phyloP scores from a whole-genome alignment of 192 early-diverging fungal genomes.

The Fimicolochytrium jonesii region DNA sequence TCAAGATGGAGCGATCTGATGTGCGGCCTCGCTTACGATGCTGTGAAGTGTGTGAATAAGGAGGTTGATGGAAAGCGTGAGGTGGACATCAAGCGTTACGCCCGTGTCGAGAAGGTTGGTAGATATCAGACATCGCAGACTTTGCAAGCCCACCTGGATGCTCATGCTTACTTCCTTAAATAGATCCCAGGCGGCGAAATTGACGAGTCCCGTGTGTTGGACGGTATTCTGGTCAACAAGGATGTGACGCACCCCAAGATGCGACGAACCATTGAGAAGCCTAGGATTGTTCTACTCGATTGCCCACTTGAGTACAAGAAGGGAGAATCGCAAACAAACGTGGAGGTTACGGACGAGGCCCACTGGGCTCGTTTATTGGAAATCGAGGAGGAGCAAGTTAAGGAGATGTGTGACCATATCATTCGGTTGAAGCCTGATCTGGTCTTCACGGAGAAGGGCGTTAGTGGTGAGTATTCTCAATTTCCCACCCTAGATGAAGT shows the following conservation, averaged over 20 bases:
- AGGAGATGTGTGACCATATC: constrained; percentile 94
- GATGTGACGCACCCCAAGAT: constrained; percentile 98
- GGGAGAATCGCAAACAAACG: constrained; percentile 98
- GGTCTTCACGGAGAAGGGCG: constrained; percentile 98
- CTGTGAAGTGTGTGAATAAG: constrained; percentile 84
- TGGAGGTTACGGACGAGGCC: constrained; percentile 93
- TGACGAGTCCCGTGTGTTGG: constrained; percentile 89
- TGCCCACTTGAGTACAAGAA: constrained; percentile 99
- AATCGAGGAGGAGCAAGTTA: constrained; percentile 99
- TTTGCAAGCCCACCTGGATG: too few relatives aligned
- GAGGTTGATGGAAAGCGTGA: constrained; percentile 71
- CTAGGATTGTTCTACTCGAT: constrained; percentile 91
- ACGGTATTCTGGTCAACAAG: constrained; percentile 99
- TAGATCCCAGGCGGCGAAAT: constrained; percentile 97
- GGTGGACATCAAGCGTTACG: constrained; percentile 98
- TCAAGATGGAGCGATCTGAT: constrained; percentile 95
- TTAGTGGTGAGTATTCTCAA: constrained; percentile 60
- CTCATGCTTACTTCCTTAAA: too few relatives aligned
- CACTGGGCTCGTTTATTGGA: constrained; percentile 96
- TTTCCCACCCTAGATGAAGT: background rate
- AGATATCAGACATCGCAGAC: too few relatives aligned
- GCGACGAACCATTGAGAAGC: constrained; percentile 92
- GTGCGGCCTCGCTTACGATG: constrained; percentile 93
- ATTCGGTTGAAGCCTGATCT: constrained; percentile 94
- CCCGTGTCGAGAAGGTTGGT: constrained; percentile 96